Conservation (phyloP, 495 filamentous ascomycete species). For the Hyphodiscus hymeniophilus region DNA sequence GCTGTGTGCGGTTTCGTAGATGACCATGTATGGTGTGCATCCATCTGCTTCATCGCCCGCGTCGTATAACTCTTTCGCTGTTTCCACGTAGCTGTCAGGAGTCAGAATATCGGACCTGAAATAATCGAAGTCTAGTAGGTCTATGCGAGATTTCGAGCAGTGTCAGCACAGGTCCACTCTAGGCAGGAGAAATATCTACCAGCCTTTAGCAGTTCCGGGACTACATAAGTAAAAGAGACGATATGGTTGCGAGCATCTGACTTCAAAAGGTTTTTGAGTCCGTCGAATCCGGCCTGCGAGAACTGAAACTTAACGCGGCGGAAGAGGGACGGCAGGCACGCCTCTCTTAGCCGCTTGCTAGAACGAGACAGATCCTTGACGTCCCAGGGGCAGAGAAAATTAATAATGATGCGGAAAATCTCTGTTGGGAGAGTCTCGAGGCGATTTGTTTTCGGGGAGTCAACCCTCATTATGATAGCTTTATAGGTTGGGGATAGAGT, state of each 20-base stretch:
- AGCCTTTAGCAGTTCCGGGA: conserved; percentile 9
- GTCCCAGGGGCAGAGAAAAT: background rate
- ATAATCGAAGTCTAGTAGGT: conserved; percentile 6
- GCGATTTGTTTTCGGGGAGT: background rate
- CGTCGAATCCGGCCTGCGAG: background rate
- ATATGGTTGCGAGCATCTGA: conserved; percentile 5
- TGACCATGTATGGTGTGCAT: conserved; percentile 6
- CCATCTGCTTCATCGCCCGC: conserved; percentile 1
- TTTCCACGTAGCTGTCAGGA: conserved; percentile 10
- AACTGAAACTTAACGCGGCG: conserved; percentile 6
- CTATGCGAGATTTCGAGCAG: background rate
- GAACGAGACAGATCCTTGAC: conserved; percentile 7
- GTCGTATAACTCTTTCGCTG: conserved; percentile 8
- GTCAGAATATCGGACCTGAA: conserved; percentile 11
- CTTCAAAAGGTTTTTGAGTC: conserved; percentile 1
- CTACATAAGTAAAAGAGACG: conserved; percentile 7
- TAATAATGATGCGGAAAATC: background rate
- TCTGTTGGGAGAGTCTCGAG: conserved; percentile 10
- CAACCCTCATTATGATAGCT: background rate
- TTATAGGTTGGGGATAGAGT: background rate
- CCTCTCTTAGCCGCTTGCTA: conserved; percentile 9
- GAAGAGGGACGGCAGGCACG: conserved; percentile 4
- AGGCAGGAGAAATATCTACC: conserved; percentile 1
- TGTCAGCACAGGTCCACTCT: background rate
- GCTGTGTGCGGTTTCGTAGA: conserved; percentile 2